Evolutionary conservation across 1,139 yeast genomes (phyloP).

Genomic region (Suhomyces bokatorum): DNA sequence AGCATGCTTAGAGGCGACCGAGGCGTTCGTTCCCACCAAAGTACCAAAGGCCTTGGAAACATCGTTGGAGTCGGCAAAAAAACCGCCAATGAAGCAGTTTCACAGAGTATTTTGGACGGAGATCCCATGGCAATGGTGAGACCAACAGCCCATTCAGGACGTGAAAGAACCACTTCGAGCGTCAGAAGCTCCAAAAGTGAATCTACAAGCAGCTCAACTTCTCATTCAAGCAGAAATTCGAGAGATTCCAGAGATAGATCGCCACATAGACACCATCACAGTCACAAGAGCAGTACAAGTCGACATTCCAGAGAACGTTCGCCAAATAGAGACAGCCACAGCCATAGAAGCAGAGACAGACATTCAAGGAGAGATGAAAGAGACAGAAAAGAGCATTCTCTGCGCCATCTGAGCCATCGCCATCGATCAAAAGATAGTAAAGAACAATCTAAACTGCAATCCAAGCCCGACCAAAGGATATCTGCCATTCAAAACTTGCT

Average conservation of each 20-base stretch:
- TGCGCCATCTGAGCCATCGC: neutral
- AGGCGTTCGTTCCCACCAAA: constrained; percentile 11
- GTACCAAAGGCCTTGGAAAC: constrained; percentile 16
- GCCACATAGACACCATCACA: constrained; percentile 13
- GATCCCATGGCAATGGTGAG: constrained; percentile 58
- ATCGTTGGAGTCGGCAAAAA: constrained; percentile 22
- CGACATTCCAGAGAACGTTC: neutral
- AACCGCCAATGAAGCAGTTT: neutral
- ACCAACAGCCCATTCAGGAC: constrained; percentile 7
- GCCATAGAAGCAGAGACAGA: neutral
- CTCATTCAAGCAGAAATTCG: neutral
- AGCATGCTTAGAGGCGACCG: constrained; percentile 29
- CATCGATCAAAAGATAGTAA: neutral
- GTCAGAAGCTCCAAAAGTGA: neutral
- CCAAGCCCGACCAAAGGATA: neutral
- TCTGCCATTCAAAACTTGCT: neutral
- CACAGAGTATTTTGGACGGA: constrained; percentile 27
- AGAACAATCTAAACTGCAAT: neutral
- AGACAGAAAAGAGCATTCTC: neutral
- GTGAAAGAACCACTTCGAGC: neutral
- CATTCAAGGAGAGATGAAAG: neutral
- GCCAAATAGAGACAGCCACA: neutral
- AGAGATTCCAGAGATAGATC: constrained; percentile 11
- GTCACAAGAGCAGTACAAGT: neutral
- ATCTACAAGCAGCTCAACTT: neutral